phyloP scores from a whole-genome alignment of 1,139 yeast species.

The Lodderomyces margitis region DNA sequence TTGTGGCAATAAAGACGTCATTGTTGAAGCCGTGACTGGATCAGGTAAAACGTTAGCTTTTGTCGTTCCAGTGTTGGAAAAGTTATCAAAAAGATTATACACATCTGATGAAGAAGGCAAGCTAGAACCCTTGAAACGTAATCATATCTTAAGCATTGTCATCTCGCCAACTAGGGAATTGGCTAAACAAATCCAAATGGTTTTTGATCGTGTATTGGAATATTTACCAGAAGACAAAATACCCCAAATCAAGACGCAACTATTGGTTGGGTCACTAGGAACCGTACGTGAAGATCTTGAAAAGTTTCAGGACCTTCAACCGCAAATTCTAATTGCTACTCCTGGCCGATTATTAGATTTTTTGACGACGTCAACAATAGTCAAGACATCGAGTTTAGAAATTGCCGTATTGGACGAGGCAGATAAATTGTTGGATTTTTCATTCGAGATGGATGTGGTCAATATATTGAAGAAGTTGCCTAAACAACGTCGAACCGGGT shows the following conservation, averaged over 20 bases:
- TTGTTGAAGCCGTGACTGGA: constrained; percentile 95
- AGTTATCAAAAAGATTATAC: constrained; percentile 38
- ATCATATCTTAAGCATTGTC: constrained; percentile 69
- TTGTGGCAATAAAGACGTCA: constrained; percentile 88
- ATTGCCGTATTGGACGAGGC: constrained; percentile 89
- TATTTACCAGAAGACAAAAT: constrained; percentile 52
- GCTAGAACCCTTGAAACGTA: constrained; percentile 43
- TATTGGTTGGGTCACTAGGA: constrained; percentile 76
- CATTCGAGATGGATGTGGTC: constrained; percentile 70
- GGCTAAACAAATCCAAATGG: constrained; percentile 76
- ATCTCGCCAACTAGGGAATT: constrained; percentile 92
- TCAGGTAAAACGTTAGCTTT: constrained; percentile 94
- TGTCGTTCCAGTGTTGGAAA: constrained; percentile 77
- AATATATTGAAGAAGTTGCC: constrained; percentile 69
- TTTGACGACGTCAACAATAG: constrained; percentile 42
- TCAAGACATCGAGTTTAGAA: constrained; percentile 62
- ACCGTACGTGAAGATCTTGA: constrained; percentile 75
- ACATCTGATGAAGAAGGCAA: constrained; percentile 22
- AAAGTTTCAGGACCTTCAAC: constrained; percentile 48
- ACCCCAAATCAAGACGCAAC: constrained; percentile 55
- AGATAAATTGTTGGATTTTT: constrained; percentile 77
- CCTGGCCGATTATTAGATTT: constrained; percentile 90
- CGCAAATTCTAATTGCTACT: constrained; percentile 84
- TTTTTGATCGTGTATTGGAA: constrained; percentile 57
- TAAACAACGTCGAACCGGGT: constrained; percentile 88